Evolutionary conservation across 164 flowering plant species (phyloP).

Genomic region (Magnolia officinalis): DNA sequence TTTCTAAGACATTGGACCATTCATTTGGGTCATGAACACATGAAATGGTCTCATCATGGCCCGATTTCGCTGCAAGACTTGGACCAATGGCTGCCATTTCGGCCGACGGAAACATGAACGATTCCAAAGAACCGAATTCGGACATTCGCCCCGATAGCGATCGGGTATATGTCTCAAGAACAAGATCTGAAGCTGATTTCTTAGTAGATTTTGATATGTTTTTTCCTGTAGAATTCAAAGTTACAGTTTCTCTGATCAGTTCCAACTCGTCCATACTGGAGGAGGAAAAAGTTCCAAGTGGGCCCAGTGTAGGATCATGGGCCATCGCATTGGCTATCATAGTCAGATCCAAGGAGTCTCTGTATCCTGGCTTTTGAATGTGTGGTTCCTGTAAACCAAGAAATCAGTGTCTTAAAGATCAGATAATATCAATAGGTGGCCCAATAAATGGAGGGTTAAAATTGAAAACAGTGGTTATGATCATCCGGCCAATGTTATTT

Average conservation of each 20-base stretch:
- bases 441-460: no score
- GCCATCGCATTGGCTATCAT: neutral
- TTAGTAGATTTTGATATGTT: constrained; percentile 2
- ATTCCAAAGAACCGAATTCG: constrained; percentile 9
- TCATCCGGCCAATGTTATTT: no score
- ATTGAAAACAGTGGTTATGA: no score
- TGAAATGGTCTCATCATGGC: constrained; percentile 11
- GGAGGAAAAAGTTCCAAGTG: constrained; percentile 21
- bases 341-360: neutral
- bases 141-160: constrained; percentile 22
- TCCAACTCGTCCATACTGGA: constrained; percentile 23
- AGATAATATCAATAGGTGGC: no score
- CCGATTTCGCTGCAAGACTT: constrained; percentile 14
- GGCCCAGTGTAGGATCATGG: constrained; percentile 12
- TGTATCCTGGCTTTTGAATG: constrained; percentile 26
- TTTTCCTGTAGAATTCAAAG: constrained; percentile 4
- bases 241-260: constrained; percentile 1
- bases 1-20: neutral
- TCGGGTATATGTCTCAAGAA: constrained; percentile 21
- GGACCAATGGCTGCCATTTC: neutral
- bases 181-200: constrained; percentile 22
- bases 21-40: constrained; percentile 10
- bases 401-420: no score
- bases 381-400: constrained; percentile 29
- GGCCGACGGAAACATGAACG: constrained; percentile 17